Evolutionary conservation across 2,329 filamentous ascomycete genomes (phyloP), one percentile per base, ranked within the genome.

Genomic region (Colletotrichum magnum): DNA sequence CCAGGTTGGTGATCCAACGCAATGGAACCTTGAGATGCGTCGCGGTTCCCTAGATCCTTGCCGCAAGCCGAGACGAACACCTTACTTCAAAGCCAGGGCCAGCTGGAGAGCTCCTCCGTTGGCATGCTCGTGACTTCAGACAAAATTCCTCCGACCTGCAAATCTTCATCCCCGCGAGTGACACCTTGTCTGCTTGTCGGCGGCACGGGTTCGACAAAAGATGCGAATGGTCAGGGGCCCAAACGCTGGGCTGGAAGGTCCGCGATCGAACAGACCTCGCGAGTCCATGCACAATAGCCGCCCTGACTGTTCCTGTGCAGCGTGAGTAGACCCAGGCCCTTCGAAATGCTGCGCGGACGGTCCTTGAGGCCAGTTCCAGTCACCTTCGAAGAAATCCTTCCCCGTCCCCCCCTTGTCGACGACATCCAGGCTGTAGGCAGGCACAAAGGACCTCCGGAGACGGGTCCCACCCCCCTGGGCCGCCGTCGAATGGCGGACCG

Each of bases 371-470:
- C 45, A 21, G 13, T 39, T 13, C 21, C 51, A 56, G 24, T 21
- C 15, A n/a, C 45, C 9, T 24, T 26, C 50, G 36, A 39, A 26
- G n/a, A 50, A 18, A 16, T 9, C 9, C 18, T 15, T 15, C 16
- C 6, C 16, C 21, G 21, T 24, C 18, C 16, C 6, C 45, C 47
- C 18, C 47, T 12, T 12, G 16, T 21, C 4, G 47, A 50, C 47
- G 13, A n/a, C 41, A 28, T 9, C 32, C 2, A 36, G 32, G 7
- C 32, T 24, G 21, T 13, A 28, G 28, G n/a, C 41, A 57, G 28
- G n/a, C 41, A 57, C 62, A 60, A 66, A 66, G 61, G 56, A 60
- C 28, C 39, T 67, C 62, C 62, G 56, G 43, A 56, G 60, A 18
- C 48, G 54, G 54, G 43, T 54, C 48, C 41, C 32, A 36, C 28